Evolutionary conservation across 768 basidiomycete species (phyloP).

Genomic region (Auricularia cornea): DNA sequence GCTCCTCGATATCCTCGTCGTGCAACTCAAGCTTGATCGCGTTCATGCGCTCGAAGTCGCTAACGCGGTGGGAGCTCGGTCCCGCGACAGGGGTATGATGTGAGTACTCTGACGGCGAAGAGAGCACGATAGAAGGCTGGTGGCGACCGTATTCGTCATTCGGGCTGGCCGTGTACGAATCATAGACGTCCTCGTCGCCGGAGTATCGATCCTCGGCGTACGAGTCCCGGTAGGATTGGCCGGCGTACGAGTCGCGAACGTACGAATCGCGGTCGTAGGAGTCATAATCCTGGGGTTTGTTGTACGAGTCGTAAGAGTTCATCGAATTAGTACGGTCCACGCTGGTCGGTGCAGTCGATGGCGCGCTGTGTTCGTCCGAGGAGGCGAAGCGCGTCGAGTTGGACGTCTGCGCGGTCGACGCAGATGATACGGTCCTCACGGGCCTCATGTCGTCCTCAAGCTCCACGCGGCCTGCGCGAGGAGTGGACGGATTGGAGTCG

Average conservation of each 20-base stretch:
- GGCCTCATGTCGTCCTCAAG: background rate
- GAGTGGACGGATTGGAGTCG: background rate
- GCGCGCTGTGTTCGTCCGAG: background rate
- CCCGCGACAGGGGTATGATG: background rate
- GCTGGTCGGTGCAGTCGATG: background rate
- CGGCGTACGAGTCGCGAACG: background rate
- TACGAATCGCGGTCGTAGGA: background rate
- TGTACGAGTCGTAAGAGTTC: background rate
- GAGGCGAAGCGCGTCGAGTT: background rate
- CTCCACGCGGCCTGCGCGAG: background rate
- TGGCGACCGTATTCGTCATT: background rate
- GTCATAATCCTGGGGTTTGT: background rate
- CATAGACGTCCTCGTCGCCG: background rate
- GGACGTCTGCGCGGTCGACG: background rate
- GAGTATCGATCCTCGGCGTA: background rate
- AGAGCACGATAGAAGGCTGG: background rate
- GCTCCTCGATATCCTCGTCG: conserved; percentile 3
- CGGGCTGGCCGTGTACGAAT: background rate
- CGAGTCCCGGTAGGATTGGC: background rate
- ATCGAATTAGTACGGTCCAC: background rate
- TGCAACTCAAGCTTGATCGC: conserved; percentile 6
- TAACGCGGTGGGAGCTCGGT: conserved; percentile 1
- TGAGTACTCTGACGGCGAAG: background rate
- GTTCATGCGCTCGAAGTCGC: conserved; percentile 5
- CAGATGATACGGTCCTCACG: background rate